Conservation (phyloP, 441 rosid genomes). For the Adansonia grandidieri region DNA sequence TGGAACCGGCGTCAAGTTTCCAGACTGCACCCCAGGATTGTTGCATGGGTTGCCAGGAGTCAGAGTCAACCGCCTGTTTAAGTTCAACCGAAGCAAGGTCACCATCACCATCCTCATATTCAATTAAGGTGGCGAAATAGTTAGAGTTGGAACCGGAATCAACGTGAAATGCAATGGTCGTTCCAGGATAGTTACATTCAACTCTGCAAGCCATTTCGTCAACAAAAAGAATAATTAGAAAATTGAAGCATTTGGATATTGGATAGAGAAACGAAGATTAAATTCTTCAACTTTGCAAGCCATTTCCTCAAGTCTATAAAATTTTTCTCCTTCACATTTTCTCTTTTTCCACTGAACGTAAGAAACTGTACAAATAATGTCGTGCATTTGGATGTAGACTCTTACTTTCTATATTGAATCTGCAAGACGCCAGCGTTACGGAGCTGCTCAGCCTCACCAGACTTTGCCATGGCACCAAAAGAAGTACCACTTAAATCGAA, state of each 20-base stretch:
- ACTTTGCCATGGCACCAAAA: constrained; percentile 49
- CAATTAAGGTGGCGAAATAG: constrained; percentile 59
- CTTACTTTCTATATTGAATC: constrained; percentile 50
- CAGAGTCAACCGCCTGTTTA: constrained; percentile 51
- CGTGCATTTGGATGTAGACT: background rate
- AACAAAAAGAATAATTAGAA: background rate
- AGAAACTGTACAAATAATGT: background rate
- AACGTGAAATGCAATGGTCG: constrained; percentile 49
- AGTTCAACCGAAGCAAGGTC: constrained; percentile 48
- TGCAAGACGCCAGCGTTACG: constrained; percentile 42
- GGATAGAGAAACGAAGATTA: background rate
- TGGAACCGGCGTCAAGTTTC: constrained; percentile 56
- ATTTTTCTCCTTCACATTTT: background rate
- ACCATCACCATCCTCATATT: constrained; percentile 61
- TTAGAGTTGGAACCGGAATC: constrained; percentile 56
- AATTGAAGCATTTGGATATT: background rate
- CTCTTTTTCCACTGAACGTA: background rate
- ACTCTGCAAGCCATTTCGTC: constrained; percentile 46
- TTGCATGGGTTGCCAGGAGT: constrained; percentile 61
- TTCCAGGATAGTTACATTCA: constrained; percentile 58
- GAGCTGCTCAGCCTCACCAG: constrained; percentile 42
- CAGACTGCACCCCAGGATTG: constrained; percentile 75
- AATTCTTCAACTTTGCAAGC: background rate
- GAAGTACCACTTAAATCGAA: constrained; percentile 52
- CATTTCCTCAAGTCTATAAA: background rate